These are phyloP conservation scores for Phytophthora tubulina DNA, from an alignment of 352 stramenopile species.

Conservation along the genomic window DNA sequence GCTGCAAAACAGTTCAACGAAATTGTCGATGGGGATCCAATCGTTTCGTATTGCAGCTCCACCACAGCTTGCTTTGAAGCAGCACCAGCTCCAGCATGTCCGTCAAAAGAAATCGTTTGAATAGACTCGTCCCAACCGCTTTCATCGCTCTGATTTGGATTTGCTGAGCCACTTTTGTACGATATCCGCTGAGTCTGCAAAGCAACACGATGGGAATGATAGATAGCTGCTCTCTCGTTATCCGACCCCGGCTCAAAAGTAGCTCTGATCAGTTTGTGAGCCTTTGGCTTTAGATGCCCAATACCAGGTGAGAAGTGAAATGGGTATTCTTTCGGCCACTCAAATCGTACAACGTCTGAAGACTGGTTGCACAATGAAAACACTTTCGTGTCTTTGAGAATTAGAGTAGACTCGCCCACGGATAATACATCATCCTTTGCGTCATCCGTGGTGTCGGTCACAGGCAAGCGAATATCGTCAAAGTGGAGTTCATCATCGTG, in stretches of 20 bases:
- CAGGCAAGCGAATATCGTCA: conserved; percentile 79
- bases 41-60: conserved; percentile 60
- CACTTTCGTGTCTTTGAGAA: conserved; percentile 57
- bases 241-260: conserved; percentile 61
- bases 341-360: conserved; percentile 70
- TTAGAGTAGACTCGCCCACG: background rate
- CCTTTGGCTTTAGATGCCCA: conserved; percentile 73
- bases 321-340: conserved; percentile 60
- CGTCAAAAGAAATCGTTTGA: conserved; percentile 66
- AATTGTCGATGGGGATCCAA: conserved; percentile 49
- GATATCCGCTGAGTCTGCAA: conserved; percentile 68
- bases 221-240: conserved; percentile 43
- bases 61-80: conserved; percentile 33
- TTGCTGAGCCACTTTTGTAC: conserved; percentile 40
- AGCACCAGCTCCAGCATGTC: conserved; percentile 15
- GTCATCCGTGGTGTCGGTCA: conserved; percentile 5
- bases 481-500: conserved; percentile 89
- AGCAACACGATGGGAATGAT: conserved; percentile 48
- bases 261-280: conserved; percentile 77
- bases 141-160: conserved; percentile 24
- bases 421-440: background rate
- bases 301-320: conserved; percentile 81
- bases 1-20: conserved; percentile 72
- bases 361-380: conserved; percentile 87
- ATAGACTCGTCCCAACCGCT: conserved; percentile 87